Evolutionary conservation across 1,284 basidiomycete species (phyloP).

Genomic region (Pascua sp.): DNA sequence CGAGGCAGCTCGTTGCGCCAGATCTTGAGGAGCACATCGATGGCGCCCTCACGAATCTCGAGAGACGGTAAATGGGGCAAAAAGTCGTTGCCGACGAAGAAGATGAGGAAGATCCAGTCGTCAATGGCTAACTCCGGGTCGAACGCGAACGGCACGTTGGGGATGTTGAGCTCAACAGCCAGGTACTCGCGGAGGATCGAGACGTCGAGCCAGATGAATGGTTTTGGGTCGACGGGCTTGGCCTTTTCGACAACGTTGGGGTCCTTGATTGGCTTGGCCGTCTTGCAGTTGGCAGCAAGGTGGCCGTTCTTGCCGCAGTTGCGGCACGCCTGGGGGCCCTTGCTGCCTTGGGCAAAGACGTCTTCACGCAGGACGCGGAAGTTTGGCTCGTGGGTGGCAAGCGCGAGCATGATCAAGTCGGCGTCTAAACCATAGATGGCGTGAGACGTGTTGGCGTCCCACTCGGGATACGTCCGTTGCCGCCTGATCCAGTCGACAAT

Average conservation of each 20-base stretch:
- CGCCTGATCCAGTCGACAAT: constrained; percentile 98
- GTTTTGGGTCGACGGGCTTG: constrained; percentile 76
- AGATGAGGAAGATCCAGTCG: constrained; percentile 99
- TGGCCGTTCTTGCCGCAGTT: constrained; percentile 93
- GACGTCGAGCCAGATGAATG: constrained; percentile 99
- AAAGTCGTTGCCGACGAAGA: constrained; percentile 99
- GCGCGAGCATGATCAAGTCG: constrained; percentile 96
- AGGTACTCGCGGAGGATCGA: constrained; percentile 93
- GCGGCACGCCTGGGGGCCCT: constrained; percentile 65
- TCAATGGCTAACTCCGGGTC: constrained; percentile 95
- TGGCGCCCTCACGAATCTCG: constrained; percentile 98
- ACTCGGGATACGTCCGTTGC: constrained; percentile 77
- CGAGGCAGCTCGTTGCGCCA: constrained; percentile 89
- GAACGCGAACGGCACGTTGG: constrained; percentile 78
- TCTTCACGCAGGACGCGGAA: constrained; percentile 98
- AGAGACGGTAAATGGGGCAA: constrained; percentile 94
- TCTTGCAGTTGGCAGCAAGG: constrained; percentile 85
- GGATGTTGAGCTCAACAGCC: constrained; percentile 85
- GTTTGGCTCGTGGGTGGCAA: constrained; percentile 97
- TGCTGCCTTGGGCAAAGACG: constrained; percentile 84
- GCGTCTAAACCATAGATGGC: constrained; percentile 99
- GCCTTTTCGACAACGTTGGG: constrained; percentile 58
- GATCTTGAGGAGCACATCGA: constrained; percentile 91
- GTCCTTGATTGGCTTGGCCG: constrained; percentile 55
- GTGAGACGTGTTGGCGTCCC: constrained; percentile 93